Percentiles rank a stretch among this genome's conserved stretches.
Evolutionary conservation across 2,329 filamentous ascomycete genomes (phyloP).

Genomic region (Paraphaeosphaeria sporulosa): DNA sequence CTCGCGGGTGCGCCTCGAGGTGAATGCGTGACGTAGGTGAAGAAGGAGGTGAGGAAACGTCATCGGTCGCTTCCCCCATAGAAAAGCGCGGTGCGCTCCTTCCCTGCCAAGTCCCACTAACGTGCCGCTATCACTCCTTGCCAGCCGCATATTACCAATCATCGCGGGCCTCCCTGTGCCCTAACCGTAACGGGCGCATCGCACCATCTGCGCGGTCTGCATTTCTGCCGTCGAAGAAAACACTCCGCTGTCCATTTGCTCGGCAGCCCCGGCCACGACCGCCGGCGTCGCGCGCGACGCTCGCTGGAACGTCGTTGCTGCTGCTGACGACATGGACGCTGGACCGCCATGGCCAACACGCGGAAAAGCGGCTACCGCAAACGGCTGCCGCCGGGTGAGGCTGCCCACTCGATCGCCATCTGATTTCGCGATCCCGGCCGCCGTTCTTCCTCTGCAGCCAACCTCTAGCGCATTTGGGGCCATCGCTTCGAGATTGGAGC

Average conservation of each 20-base stretch:
- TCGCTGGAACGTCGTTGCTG: neutral
- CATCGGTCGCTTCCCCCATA: slow-evolving; percentile 13
- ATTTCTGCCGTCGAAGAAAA: slow-evolving; percentile 1
- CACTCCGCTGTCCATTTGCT: neutral
- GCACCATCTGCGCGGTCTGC: neutral
- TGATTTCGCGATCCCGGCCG: slow-evolving; percentile 1
- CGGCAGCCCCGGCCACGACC: neutral
- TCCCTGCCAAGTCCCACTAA: slow-evolving; percentile 11
- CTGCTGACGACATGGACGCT: slow-evolving; percentile 6
- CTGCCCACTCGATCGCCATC: slow-evolving; percentile 4
- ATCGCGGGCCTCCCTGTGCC: neutral
- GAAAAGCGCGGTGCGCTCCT: slow-evolving; percentile 10
- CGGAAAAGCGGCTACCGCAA: slow-evolving; percentile 5
- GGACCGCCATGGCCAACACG: neutral
- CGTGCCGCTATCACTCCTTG: neutral
- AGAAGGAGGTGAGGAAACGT: slow-evolving; percentile 13
- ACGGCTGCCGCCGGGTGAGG: slow-evolving; percentile 2
- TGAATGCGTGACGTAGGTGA: slow-evolving; percentile 15
- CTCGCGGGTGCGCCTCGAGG: slow-evolving; percentile 7
- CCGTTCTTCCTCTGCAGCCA: neutral
- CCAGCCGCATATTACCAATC: slow-evolving; percentile 7
- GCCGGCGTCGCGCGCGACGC: neutral
- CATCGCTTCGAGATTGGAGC: slow-evolving; percentile 2
- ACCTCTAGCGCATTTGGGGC: neutral
- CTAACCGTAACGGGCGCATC: too few relatives aligned